phyloP scores from a whole-genome alignment of 257 asterid species.

The Solanum gracilifrons region DNA sequence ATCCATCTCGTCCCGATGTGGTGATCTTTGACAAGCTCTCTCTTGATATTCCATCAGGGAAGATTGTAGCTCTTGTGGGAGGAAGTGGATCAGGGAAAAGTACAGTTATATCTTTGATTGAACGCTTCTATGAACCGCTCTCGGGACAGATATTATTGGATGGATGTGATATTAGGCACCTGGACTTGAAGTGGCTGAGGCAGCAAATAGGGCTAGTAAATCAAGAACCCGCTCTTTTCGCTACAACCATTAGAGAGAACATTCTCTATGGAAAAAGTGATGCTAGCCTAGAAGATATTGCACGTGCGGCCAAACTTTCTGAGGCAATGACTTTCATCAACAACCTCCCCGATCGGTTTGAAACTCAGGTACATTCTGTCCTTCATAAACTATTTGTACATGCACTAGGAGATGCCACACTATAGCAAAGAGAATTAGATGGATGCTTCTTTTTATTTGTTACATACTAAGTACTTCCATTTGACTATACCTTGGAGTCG shows the following conservation, averaged over 20 bases:
- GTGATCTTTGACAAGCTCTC: conserved; percentile 52
- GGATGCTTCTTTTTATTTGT: not conserved
- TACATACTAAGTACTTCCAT: not conserved
- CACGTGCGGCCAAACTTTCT: conserved; percentile 71
- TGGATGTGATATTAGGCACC: conserved; percentile 51
- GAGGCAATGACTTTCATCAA: conserved; percentile 81
- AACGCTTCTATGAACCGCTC: conserved; percentile 79
- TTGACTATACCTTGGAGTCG: not conserved
- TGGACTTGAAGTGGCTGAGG: conserved; percentile 79
- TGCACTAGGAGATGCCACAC: not conserved
- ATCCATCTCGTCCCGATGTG: conserved; percentile 82
- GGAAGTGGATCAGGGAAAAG: conserved; percentile 99
- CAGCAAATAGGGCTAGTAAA: conserved; percentile 82
- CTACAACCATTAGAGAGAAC: conserved; percentile 78
- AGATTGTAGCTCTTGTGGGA: conserved; percentile 88
- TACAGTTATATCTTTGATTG: conserved; percentile 82
- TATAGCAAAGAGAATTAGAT: not conserved
- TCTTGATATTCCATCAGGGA: conserved; percentile 79
- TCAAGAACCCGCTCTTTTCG: conserved; percentile 93
- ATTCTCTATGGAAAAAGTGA: conserved; percentile 74
- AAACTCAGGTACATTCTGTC: conserved; percentile 58
- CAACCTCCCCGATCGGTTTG: conserved; percentile 82
- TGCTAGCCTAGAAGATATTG: conserved; percentile 65
- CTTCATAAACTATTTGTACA: not conserved
- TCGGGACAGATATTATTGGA: conserved; percentile 59